Evolutionary conservation across 2,329 filamentous ascomycete genomes (phyloP).

Genomic region (Didymella lethalis): DNA sequence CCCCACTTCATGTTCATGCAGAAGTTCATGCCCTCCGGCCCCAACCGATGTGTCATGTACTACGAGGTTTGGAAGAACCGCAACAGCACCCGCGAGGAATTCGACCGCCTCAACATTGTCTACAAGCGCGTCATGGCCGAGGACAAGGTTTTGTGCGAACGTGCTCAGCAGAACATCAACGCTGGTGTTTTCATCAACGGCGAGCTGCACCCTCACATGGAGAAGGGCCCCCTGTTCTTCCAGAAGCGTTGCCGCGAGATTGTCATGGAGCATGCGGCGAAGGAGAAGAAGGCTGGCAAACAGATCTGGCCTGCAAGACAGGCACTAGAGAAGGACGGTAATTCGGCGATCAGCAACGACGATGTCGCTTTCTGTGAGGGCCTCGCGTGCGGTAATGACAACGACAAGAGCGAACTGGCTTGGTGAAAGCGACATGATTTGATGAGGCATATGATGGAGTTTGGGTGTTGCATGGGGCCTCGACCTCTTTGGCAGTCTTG

Average conservation of each 20-base stretch:
- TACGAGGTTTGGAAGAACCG: constrained; percentile 72
- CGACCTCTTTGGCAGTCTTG: constrained; percentile 19
- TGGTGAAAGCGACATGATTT: constrained; percentile 26
- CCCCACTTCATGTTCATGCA: constrained; percentile 69
- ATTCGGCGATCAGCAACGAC: constrained; percentile 32
- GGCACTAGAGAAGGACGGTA: constrained; percentile 30
- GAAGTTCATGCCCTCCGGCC: constrained; percentile 64
- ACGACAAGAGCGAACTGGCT: constrained; percentile 39
- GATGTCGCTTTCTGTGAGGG: constrained; percentile 42
- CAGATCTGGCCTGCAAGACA: constrained; percentile 64
- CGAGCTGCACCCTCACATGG: constrained; percentile 67
- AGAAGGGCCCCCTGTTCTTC: constrained; percentile 67
- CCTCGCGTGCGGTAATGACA: constrained; percentile 36
- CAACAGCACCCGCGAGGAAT: constrained; percentile 65
- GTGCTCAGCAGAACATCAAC: constrained; percentile 68
- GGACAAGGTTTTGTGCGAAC: constrained; percentile 69
- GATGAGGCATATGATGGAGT: constrained; percentile 32
- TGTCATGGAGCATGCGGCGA: constrained; percentile 58
- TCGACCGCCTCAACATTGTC: constrained; percentile 64
- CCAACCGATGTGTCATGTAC: constrained; percentile 63
- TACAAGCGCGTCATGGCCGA: constrained; percentile 71
- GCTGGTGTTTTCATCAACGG: constrained; percentile 69
- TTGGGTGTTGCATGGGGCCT: constrained; percentile 29
- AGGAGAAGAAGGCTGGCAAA: constrained; percentile 55
- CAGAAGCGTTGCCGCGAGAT: constrained; percentile 61